Percentiles rank a stretch among this genome's conserved stretches.
Evolutionary conservation across 2,329 filamentous ascomycete species (phyloP).

Genomic region (Xylaria sp.): DNA sequence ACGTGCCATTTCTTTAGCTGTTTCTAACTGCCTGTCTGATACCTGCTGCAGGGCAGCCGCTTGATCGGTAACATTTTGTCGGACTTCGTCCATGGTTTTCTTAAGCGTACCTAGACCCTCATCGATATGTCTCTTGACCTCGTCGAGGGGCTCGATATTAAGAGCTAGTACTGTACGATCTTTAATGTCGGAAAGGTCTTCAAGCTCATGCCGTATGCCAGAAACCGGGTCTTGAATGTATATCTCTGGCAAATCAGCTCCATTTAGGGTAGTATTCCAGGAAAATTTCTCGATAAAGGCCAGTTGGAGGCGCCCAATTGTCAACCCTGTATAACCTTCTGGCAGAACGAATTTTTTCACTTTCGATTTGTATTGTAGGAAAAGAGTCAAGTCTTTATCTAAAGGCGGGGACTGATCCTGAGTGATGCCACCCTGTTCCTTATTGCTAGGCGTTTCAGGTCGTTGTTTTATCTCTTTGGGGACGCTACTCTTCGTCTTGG

Average conservation of each 20-base stretch:
- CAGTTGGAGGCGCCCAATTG: constrained; percentile 87
- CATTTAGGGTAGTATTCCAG: constrained; percentile 97
- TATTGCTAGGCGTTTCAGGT: constrained; percentile 55
- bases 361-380: constrained; percentile 95
- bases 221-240: constrained; percentile 97
- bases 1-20: constrained; percentile 84
- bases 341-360: constrained; percentile 95
- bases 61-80: constrained; percentile 85
- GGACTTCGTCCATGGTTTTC: constrained; percentile 85
- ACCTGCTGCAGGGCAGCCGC: constrained; percentile 84
- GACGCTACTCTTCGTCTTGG: constrained; percentile 38
- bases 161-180: constrained; percentile 94
- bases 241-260: constrained; percentile 92
- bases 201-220: constrained; percentile 94
- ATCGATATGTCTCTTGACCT: constrained; percentile 96
- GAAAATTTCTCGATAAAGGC: constrained; percentile 99
- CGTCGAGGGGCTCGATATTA: constrained; percentile 92
- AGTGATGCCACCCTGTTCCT: constrained; percentile 64
- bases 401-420: constrained; percentile 75
- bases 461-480: constrained; percentile 42
- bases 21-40: constrained; percentile 89
- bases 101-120: constrained; percentile 86
- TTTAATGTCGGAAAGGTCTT: constrained; percentile 92
- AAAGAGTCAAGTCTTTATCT: constrained; percentile 90
- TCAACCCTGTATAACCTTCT: constrained; percentile 85